Evolutionary conservation across 140 eudicot genomes (phyloP), one percentile per base, ranked within the genome.

Genomic region (Cichorium intybus): DNA sequence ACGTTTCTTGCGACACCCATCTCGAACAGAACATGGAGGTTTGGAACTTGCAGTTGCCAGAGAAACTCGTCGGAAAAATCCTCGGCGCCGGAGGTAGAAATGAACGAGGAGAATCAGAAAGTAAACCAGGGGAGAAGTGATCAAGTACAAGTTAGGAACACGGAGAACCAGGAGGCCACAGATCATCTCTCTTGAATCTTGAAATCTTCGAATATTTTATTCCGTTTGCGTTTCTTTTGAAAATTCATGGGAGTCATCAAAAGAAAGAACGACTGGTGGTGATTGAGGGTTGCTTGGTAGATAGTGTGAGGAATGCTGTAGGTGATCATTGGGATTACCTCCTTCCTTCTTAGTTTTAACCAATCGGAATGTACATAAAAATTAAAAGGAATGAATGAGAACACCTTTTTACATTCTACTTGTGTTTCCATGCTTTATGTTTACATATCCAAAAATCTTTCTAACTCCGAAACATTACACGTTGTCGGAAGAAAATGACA

Each of bases 1-100:
- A 77, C 90, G 28, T 83, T 57, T 65, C 60, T 86, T 66, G 95
- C 90, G 10, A 86, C 89, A 0, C 83, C 95, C 11, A 28, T 78
- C 69, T 75, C 79, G 2, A 80, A 82, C 57, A 61, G 80, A 46
- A 47, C 79, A n/a, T 62, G 81, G 27, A 79, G 82, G 50, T 77
- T 82, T 64, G 74, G 84, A 8, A 74, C 73, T 2, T 65, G 85
- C 34, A 66, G 74, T 28, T 65, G 77, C 60, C 28, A 47, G 24
- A 48, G 24, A n/a, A 23, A 23, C 45, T 59, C 60, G 37, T n/a
- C 29, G 52, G 47, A 49, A 43, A 62, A 52, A n/a, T 18, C 58
- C 6, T 53, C 61, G 74, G 11, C 24, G 16, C 53, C 46, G 4
- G 72, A 46, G 31, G 75, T 22, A 41, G 75, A 31, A 24, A 59